phyloP scores from a whole-genome alignment of 1,284 basidiomycete genomes.

The Leccinum proximum region DNA sequence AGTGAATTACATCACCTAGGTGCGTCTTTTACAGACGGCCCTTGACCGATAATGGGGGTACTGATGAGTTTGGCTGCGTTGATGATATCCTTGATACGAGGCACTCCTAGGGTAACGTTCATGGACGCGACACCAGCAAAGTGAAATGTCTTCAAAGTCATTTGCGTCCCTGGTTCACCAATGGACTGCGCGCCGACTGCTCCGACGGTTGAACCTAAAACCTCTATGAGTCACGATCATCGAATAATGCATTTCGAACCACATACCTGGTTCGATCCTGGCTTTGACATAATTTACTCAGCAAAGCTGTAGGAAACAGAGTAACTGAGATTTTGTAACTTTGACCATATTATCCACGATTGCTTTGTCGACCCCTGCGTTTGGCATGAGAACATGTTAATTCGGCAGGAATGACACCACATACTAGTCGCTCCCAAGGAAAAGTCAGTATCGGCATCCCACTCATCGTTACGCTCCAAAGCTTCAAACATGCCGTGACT shows the following conservation, averaged over 20 bases:
- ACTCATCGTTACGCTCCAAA: slow-evolving; percentile 70
- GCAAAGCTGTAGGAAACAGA: slow-evolving; percentile 82
- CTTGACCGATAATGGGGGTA: slow-evolving; percentile 98
- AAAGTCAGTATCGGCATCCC: slow-evolving; percentile 78
- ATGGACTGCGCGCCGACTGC: slow-evolving; percentile 99
- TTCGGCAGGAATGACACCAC: slow-evolving; percentile 15
- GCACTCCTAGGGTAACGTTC: slow-evolving; percentile 99
- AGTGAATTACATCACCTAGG: slow-evolving; percentile 76
- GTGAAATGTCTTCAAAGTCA: slow-evolving; percentile 99
- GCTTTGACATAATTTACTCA: slow-evolving; percentile 93
- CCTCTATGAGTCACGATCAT: slow-evolving; percentile 5
- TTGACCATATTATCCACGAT: slow-evolving; percentile 90
- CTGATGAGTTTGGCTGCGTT: slow-evolving; percentile 97
- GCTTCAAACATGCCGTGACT: slow-evolving; percentile 87
- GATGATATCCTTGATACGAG: slow-evolving; percentile 99
- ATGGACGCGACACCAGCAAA: slow-evolving; percentile 99
- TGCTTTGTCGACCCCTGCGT: slow-evolving; percentile 56
- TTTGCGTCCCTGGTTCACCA: slow-evolving; percentile 99
- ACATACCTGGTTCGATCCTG: slow-evolving; percentile 86
- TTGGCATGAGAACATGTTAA: slow-evolving; percentile 5
- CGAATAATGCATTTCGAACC: neutral
- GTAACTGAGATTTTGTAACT: slow-evolving; percentile 83
- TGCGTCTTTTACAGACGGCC: slow-evolving; percentile 95
- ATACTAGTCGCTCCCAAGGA: slow-evolving; percentile 72
- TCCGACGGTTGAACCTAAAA: slow-evolving; percentile 89